Base-by-base conservation (phyloP, 2,329 filamentous ascomycete genomes). In the Fusarium nygamai region DNA sequence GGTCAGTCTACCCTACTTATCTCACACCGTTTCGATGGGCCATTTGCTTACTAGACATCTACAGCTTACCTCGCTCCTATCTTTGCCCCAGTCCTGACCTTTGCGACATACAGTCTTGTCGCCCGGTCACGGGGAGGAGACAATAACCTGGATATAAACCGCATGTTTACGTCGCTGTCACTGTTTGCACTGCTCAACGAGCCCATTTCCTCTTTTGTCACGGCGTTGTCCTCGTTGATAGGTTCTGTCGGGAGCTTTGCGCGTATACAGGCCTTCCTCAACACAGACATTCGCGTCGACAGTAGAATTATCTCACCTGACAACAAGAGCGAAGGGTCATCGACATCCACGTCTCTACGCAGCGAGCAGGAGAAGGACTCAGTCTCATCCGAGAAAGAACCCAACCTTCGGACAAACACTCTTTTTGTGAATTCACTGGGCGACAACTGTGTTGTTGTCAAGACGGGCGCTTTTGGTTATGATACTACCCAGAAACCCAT, bases 161-260 rank as follows among this genome's bases (percentile, higher is more conserved):
- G 69, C 14, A 67, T 75, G 51, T 75, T 75, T 22, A 75, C 73
- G 2, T 75, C 73, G 6, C 8, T 75, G 3, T 73, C 73, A 2
- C 34, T 75, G 3, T 75, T 75, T 22, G 60, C 66, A 27, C 58
- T 75, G 8, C 14, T 75, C 0, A 57, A 65, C 16, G 73, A 73
- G 5, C 73, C 73, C 5, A 27, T 75, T 24, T 17, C 73, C 0
- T 73, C 69, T 1, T 73, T 75, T 48, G 73, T 75, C 3, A 71
- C 69, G 0, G 33, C 69, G 0, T 22, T 75, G 3, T 73, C 66
- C 4, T 73, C 72, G 10, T 36, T 75, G 22, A 75, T 75, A 66
- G 69, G 73, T 0, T 75, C 72, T 1, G 22, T 74, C 5, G 72
- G 72, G 8, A 75, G 72, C 39, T 74, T 74, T 41, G 61, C 39